Percentiles rank a stretch among this genome's conserved stretches.
phyloP scores from a whole-genome alignment of 495 filamentous ascomycete species.

The Beverwykella pulmonaria region DNA sequence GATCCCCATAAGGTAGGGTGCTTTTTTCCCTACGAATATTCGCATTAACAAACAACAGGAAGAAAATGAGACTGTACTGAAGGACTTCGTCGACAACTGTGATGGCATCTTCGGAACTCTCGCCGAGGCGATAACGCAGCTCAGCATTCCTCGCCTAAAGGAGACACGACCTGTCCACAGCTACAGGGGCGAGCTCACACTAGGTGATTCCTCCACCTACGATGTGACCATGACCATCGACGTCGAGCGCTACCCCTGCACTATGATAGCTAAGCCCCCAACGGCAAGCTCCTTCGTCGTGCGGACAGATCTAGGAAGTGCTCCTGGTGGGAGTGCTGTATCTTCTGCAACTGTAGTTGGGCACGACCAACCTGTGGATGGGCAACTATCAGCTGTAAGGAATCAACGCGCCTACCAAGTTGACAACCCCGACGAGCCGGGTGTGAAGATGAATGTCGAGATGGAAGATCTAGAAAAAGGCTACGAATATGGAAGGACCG shows the following conservation, averaged over 20 bases:
- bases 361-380: constrained; percentile 50
- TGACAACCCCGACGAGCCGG: constrained; percentile 68
- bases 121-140: constrained; percentile 75
- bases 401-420: constrained; percentile 79
- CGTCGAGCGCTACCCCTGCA: constrained; percentile 87
- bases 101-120: constrained; percentile 79
- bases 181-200: constrained; percentile 77
- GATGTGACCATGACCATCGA: constrained; percentile 79
- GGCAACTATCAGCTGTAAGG: constrained; percentile 65
- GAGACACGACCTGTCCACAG: constrained; percentile 67
- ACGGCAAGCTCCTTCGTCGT: constrained; percentile 75
- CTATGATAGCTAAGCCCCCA: constrained; percentile 70
- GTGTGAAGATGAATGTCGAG: constrained; percentile 82
- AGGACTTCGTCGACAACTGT: constrained; percentile 61
- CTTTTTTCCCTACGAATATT: background rate
- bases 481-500: constrained; percentile 90
- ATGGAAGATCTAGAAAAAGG: constrained; percentile 86
- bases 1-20: constrained; percentile 55
- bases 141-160: constrained; percentile 78
- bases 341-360: constrained; percentile 55
- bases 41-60: constrained; percentile 44
- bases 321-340: constrained; percentile 49
- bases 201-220: constrained; percentile 76
- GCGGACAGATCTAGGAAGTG: constrained; percentile 51
- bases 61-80: constrained; percentile 69